A percentile compares a stretch with the other conserved stretches of the same genome.
Evolutionary conservation across 140 eudicot genomes (phyloP).

Genomic region (Cichorium intybus): DNA sequence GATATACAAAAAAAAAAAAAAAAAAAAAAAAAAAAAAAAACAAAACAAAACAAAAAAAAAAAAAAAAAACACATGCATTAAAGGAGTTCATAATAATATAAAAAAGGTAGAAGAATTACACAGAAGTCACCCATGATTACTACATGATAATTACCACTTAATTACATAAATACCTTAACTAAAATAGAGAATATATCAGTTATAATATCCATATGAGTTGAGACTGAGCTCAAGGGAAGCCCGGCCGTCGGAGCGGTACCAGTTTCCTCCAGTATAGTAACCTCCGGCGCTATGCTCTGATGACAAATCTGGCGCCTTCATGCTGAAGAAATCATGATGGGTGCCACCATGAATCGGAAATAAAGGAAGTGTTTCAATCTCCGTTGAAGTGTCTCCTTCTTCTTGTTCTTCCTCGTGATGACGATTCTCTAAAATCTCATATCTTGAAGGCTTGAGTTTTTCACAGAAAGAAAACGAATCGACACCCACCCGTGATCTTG

Average conservation of each 20-base stretch:
- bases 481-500: conserved; percentile 41
- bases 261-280: conserved; percentile 42
- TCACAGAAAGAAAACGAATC: conserved; percentile 50
- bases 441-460: conserved; percentile 26
- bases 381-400: conserved; percentile 26
- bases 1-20: too few relatives aligned
- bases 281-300: conserved; percentile 27
- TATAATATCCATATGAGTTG: conserved; percentile 51
- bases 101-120: conserved; percentile 1
- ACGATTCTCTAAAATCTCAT: conserved; percentile 36
- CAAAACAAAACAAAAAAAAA: too few relatives aligned
- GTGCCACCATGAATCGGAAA: conserved; percentile 70
- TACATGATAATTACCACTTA: conserved; percentile 12
- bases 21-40: too few relatives aligned
- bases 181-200: conserved; percentile 12
- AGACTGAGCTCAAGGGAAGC: conserved; percentile 93
- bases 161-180: conserved; percentile 14
- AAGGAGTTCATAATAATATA: conserved; percentile 17
- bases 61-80: not conserved
- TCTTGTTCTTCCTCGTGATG: conserved; percentile 29
- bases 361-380: conserved; percentile 76
- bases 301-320: conserved; percentile 6
- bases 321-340: conserved; percentile 34
- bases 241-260: conserved; percentile 40
- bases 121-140: conserved; percentile 16